These are phyloP conservation scores for Rhodamnia argentea DNA, from an alignment of 345 rosid species.

Conservation along the genomic window DNA sequence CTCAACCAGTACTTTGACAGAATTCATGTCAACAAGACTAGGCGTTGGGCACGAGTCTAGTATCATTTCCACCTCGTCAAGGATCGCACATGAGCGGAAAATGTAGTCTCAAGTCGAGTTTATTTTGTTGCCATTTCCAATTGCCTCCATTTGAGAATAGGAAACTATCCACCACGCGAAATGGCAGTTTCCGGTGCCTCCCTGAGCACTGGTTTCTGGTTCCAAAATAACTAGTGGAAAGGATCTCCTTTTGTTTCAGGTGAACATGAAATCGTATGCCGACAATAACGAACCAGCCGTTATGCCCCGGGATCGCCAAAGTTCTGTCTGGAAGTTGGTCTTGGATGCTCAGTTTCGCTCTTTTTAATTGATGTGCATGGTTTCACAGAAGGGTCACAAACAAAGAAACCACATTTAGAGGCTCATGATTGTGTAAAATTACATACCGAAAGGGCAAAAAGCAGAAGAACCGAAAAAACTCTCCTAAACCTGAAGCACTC, in stretches of 20 bases:
- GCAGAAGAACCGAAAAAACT: no score
- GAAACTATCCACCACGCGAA: not conserved
- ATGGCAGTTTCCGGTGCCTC: not conserved
- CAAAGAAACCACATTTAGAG: no score
- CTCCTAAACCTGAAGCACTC: no score
- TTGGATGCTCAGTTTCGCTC: no score
- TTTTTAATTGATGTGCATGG: no score
- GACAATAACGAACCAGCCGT: conserved; percentile 81
- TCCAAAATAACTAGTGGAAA: not conserved
- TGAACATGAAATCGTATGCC: conserved; percentile 78
- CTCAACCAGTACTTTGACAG: conserved; percentile 76
- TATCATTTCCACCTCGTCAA: conserved; percentile 55
- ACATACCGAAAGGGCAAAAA: no score
- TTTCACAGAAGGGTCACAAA: no score
- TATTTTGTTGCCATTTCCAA: not conserved
- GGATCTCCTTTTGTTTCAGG: conserved; percentile 16
- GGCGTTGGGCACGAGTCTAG: conserved; percentile 58
- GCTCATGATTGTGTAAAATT: no score
- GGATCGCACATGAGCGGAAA: conserved; percentile 76
- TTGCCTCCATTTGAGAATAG: not conserved
- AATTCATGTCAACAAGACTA: conserved; percentile 89
- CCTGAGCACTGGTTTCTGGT: not conserved
- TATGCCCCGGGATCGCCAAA: no score
- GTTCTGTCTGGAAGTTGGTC: no score
- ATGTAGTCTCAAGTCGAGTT: conserved; percentile 64